These are phyloP conservation scores for Helicostylum pulchrum DNA, from an alignment of 192 early-diverging fungal genomes.

Conservation along the genomic window DNA sequence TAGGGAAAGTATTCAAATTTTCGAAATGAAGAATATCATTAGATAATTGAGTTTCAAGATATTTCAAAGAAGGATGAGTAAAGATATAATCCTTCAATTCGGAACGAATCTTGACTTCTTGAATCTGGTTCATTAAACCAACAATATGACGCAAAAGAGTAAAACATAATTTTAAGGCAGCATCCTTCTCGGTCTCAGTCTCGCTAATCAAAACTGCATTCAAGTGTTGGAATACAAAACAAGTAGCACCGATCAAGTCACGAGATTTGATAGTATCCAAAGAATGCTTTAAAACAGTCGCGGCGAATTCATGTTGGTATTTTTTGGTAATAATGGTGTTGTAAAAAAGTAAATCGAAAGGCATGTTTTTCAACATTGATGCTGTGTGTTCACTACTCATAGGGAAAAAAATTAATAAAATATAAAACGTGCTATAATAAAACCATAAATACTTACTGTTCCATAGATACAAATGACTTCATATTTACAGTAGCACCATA, in stretches of 20 bases:
- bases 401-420: not conserved
- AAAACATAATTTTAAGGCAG: conserved; percentile 7
- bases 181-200: not conserved
- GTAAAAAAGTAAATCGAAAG: conserved; percentile 19
- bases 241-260: not conserved
- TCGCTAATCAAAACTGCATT: not conserved
- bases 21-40: conserved; percentile 2
- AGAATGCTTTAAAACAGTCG: not conserved
- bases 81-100: not conserved
- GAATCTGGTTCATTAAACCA: not conserved
- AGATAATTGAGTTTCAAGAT: not conserved
- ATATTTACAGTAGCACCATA: not conserved
- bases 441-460: conserved; percentile 17
- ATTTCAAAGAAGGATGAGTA: conserved; percentile 20
- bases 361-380: conserved; percentile 6
- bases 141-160: conserved; percentile 8
- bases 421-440: not conserved
- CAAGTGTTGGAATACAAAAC: conserved; percentile 17
- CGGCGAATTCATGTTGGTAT: not conserved
- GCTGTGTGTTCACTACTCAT: not conserved
- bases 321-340: conserved; percentile 4
- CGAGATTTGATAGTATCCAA: conserved; percentile 1
- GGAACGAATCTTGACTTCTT: conserved; percentile 2
- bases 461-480: conserved; percentile 3
- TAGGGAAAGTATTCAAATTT: not conserved